Base-by-base conservation (phyloP, 2,329 filamentous ascomycete genomes). In the Arthroderma uncinatum region DNA sequence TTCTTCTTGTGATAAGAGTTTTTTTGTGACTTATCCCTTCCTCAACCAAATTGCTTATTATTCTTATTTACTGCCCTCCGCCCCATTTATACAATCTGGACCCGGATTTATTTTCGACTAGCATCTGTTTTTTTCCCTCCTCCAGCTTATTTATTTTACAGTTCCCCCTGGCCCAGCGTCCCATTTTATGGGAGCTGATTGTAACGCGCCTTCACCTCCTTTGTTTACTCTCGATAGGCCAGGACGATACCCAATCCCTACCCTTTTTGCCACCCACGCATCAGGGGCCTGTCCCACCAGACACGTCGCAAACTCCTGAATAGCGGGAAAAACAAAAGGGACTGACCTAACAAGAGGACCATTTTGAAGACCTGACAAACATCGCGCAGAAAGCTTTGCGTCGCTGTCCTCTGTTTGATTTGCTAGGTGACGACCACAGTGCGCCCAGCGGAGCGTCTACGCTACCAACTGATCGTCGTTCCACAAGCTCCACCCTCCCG, bases 221-320 rank as follows among this genome's bases (percentile, higher is more conserved):
- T 53, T 53, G 50, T 53, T 53, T 14, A 53, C 34, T 30, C 21
- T 53, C 50, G 28, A 34, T 34, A 34, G 34, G 50, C 10, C 34
- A 53, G 50, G 9, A 21, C 50, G 10, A 53, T 55, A 53, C 52
- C 54, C 57, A 44, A 57, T 60, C 53, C 48, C 44, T 57, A 53
- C 25, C 44, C 30, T 56, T 47, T 44, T 60, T 44, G 58, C 58
- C 58, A 60, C 58, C 55, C 58, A 58, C 53, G 40, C 53, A 56
- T 53, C 48, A 54, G 53, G 58, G 44, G 44, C 56, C 30, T 57
- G 58, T 58, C 57, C 58, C 47, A 56, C 53, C 21, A 21, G 56
- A 60, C 54, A 56, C 47, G 56, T 60, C 58, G 56, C 56, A 60
- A 60, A 60, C 56, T 48, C 56, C 54, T 56, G 36, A 50, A 39